Conservation (phyloP, 2,329 filamentous ascomycete species). For the Verticillium tricorpus region DNA sequence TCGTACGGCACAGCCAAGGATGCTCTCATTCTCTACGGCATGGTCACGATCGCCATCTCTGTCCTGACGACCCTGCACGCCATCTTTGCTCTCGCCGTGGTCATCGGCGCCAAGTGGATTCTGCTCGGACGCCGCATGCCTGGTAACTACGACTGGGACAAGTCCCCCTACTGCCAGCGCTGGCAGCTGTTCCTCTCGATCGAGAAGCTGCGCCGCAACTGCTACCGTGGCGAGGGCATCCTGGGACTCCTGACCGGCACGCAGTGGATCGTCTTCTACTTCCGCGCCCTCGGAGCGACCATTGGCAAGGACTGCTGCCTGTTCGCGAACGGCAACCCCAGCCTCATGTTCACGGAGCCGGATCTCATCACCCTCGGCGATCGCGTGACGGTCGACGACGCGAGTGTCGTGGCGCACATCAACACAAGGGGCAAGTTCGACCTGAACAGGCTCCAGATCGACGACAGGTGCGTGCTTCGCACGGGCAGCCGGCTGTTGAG, state of each 20-base stretch:
- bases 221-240: slow-evolving; percentile 45
- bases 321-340: slow-evolving; percentile 48
- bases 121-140: slow-evolving; percentile 44
- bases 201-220: slow-evolving; percentile 44
- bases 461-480: slow-evolving; percentile 46
- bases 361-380: slow-evolving; percentile 50
- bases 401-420: slow-evolving; percentile 51
- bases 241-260: slow-evolving; percentile 50
- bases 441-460: slow-evolving; percentile 45
- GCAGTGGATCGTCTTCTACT: slow-evolving; percentile 47
- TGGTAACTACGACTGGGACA: slow-evolving; percentile 55
- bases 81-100: slow-evolving; percentile 34
- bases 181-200: slow-evolving; percentile 52
- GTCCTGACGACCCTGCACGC: slow-evolving; percentile 38
- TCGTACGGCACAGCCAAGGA: slow-evolving; percentile 21
- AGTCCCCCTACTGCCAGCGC: slow-evolving; percentile 50
- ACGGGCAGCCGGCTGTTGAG: slow-evolving; percentile 47
- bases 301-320: slow-evolving; percentile 52
- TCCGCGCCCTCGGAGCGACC: slow-evolving; percentile 45
- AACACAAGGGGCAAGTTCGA: slow-evolving; percentile 54
- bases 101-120: slow-evolving; percentile 46
- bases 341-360: slow-evolving; percentile 52
- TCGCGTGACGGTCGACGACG: slow-evolving; percentile 49
- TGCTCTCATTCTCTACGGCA: slow-evolving; percentile 31
- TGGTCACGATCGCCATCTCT: slow-evolving; percentile 35